Evolutionary conservation across 1,284 basidiomycete species (phyloP).

Genomic region (Pyrrhoderma noxium): DNA sequence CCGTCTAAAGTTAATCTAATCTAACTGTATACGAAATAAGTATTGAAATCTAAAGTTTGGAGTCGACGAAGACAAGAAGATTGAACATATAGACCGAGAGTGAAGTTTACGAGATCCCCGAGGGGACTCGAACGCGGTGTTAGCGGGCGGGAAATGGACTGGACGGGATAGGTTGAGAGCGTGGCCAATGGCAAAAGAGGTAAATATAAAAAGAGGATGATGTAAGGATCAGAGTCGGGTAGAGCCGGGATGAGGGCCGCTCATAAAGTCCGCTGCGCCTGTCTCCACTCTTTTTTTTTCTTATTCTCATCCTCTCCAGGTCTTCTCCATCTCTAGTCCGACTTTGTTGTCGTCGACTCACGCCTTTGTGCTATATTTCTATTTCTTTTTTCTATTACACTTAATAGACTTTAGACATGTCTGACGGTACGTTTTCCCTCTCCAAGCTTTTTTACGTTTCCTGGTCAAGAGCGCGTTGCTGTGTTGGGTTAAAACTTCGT

Average conservation of each 20-base stretch:
- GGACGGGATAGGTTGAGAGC: too few relatives aligned
- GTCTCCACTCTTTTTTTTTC: conserved; percentile 1
- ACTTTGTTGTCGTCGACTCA: background rate
- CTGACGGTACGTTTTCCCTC: conserved; percentile 3
- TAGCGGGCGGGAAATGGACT: too few relatives aligned
- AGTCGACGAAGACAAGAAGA: too few relatives aligned
- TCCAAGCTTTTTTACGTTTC: too few relatives aligned
- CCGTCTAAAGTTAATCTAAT: background rate
- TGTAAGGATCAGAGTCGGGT: conserved; percentile 7
- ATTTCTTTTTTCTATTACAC: too few relatives aligned
- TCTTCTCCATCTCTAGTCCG: background rate
- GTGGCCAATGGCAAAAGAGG: conserved; percentile 4
- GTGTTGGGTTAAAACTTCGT: too few relatives aligned
- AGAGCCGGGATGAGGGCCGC: conserved; percentile 1
- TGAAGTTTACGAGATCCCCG: too few relatives aligned
- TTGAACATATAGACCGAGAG: too few relatives aligned
- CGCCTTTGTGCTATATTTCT: background rate
- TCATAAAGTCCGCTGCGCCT: conserved; percentile 8
- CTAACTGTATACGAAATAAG: background rate
- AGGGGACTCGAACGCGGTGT: too few relatives aligned
- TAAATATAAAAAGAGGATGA: background rate
- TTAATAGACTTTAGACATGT: conserved; percentile 7
- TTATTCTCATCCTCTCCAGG: background rate
- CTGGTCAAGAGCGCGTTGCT: too few relatives aligned
- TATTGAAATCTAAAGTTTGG: too few relatives aligned